A percentile compares a stretch with the other conserved stretches of the same genome.
These are phyloP conservation scores for Phytophthora tubulina DNA, from an alignment of 352 stramenopile genomes.

Conservation along the genomic window DNA sequence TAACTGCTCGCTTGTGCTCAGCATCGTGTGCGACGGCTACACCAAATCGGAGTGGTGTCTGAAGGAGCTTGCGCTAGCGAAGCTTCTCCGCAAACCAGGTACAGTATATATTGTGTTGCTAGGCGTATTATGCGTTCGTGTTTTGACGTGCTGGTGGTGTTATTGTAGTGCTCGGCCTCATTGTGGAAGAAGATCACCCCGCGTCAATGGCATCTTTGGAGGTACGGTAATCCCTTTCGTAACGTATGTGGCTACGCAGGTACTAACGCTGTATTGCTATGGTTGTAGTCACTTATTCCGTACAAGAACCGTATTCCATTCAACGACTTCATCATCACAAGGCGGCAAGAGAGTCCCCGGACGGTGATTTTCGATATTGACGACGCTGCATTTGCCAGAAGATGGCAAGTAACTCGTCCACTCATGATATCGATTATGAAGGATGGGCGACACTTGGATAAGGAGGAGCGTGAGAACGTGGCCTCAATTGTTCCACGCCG, in stretches of 20 bases:
- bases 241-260: background rate
- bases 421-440: constrained; percentile 62
- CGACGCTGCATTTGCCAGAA: constrained; percentile 47
- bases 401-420: constrained; percentile 58
- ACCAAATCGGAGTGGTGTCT: constrained; percentile 84
- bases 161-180: constrained; percentile 54
- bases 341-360: constrained; percentile 41
- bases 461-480: constrained; percentile 47
- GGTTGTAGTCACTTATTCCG: constrained; percentile 51
- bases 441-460: constrained; percentile 45
- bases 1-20: constrained; percentile 79
- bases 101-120: constrained; percentile 7
- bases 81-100: constrained; percentile 75
- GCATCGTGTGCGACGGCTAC: constrained; percentile 77
- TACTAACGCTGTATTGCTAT: constrained; percentile 7
- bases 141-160: background rate
- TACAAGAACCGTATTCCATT: constrained; percentile 60
- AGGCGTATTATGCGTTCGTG: constrained; percentile 23
- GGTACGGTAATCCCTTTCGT: constrained; percentile 15
- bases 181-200: constrained; percentile 59
- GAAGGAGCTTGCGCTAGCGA: constrained; percentile 83
- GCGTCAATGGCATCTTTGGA: constrained; percentile 46
- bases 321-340: constrained; percentile 57
- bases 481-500: constrained; percentile 30
- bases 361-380: constrained; percentile 68